Percentiles rank a stretch among this genome's conserved stretches.
phyloP scores from a whole-genome alignment of 1,284 basidiomycete genomes.

The Polyporus tsugae region DNA sequence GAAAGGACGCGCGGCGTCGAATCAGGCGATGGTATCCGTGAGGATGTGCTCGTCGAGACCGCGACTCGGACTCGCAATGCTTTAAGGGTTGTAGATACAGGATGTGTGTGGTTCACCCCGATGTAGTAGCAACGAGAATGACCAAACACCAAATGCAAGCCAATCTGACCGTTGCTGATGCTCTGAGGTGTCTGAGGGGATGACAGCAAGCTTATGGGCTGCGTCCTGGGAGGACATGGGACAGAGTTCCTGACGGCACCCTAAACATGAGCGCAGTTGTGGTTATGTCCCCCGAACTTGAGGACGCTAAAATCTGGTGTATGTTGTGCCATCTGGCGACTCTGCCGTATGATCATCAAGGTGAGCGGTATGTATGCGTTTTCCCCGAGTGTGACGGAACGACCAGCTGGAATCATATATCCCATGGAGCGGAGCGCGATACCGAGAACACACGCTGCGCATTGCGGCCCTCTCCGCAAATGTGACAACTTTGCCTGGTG shows the following conservation, averaged over 20 bases:
- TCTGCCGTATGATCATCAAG: conserved; percentile 15
- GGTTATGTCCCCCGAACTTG: not conserved
- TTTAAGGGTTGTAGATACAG: not conserved
- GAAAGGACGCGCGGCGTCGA: not conserved
- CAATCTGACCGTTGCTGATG: not conserved
- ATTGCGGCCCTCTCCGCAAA: not conserved
- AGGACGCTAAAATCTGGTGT: not conserved
- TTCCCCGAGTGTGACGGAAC: not conserved
- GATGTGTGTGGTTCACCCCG: not conserved
- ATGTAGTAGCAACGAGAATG: not conserved
- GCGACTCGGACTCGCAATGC: not conserved
- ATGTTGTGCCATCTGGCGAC: not conserved
- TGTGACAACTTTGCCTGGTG: not conserved
- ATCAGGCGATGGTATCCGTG: not conserved
- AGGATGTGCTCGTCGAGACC: not conserved
- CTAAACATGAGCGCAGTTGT: not conserved
- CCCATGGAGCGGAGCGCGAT: not conserved
- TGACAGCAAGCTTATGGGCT: not conserved
- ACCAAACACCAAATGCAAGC: not conserved
- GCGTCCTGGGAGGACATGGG: not conserved
- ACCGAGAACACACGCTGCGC: not conserved
- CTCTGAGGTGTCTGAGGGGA: not conserved
- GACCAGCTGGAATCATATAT: not conserved
- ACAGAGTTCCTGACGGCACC: too few relatives aligned
- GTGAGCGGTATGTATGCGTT: conserved; percentile 7